Percentiles rank a stretch among this genome's conserved stretches.
Conservation (phyloP, 441 rosid genomes). For the Pelargonium citronellum region DNA sequence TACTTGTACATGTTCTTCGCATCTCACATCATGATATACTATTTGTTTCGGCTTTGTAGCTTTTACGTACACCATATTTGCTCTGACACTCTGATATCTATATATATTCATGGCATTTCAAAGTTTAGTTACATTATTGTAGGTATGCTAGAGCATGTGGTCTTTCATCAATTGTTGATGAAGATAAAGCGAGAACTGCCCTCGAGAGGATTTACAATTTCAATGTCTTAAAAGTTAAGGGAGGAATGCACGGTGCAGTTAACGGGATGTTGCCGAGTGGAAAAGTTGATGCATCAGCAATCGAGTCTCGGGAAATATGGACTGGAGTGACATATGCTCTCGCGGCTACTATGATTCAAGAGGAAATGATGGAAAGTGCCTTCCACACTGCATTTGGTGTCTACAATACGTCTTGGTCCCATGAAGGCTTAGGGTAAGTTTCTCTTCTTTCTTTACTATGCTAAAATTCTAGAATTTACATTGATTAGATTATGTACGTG, state of each 20-base stretch:
- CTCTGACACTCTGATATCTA: too few relatives aligned
- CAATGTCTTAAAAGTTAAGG: not conserved
- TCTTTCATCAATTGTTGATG: not conserved
- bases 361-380: not conserved
- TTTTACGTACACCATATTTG: too few relatives aligned
- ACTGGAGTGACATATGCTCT: not conserved
- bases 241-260: not conserved
- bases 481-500: not conserved
- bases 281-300: not conserved
- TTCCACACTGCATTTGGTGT: slow-evolving; percentile 4
- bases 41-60: too few relatives aligned
- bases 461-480: too few relatives aligned
- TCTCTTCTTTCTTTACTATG: not conserved
- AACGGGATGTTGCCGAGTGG: slow-evolving; percentile 6
- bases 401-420: not conserved
- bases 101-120: too few relatives aligned
- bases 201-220: not conserved
- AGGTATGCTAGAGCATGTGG: slow-evolving; percentile 7
- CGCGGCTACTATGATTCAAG: not conserved
- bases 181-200: not conserved
- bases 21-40: too few relatives aligned
- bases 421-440: not conserved
- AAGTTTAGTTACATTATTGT: too few relatives aligned
- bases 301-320: slow-evolving; percentile 1
- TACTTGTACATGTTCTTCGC: too few relatives aligned